Evolutionary conservation across 2,329 filamentous ascomycete genomes (phyloP).

Genomic region (Thermomyces lanuginosus): DNA sequence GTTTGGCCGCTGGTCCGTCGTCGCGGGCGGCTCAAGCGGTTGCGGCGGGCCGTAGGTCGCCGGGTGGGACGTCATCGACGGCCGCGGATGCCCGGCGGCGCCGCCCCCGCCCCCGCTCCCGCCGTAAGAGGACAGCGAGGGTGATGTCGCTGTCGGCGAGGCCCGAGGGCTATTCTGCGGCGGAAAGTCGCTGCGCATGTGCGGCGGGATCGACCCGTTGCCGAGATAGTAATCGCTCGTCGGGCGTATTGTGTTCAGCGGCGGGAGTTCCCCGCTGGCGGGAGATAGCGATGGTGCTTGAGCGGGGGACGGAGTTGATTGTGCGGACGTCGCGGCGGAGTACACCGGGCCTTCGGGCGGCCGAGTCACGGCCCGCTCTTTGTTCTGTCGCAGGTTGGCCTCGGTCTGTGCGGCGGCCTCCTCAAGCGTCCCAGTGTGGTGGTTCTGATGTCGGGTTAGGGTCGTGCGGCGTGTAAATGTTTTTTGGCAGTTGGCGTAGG

Average conservation of each 20-base stretch:
- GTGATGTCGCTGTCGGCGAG: slow-evolving; percentile 46
- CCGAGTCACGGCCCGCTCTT: slow-evolving; percentile 19
- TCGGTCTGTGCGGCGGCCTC: slow-evolving; percentile 81
- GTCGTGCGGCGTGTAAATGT: slow-evolving; percentile 94
- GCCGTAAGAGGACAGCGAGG: slow-evolving; percentile 46
- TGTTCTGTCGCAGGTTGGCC: slow-evolving; percentile 53
- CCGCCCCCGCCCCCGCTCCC: no score
- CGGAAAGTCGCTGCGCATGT: slow-evolving; percentile 60
- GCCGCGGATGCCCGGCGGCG: slow-evolving; percentile 33
- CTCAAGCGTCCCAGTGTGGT: slow-evolving; percentile 87
- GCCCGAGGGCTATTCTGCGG: slow-evolving; percentile 52
- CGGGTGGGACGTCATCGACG: slow-evolving; percentile 68
- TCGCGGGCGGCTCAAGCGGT: slow-evolving; percentile 66
- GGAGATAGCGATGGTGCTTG: slow-evolving; percentile 71
- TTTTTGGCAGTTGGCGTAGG: slow-evolving; percentile 94
- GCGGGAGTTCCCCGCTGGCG: slow-evolving; percentile 54
- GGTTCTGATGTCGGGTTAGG: slow-evolving; percentile 85
- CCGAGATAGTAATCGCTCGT: slow-evolving; percentile 61
- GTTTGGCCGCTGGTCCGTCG: slow-evolving; percentile 55
- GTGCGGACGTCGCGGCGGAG: slow-evolving; percentile 29
- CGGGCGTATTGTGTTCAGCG: slow-evolving; percentile 52
- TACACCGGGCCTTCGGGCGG: slow-evolving; percentile 27
- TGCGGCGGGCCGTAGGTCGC: slow-evolving; percentile 65
- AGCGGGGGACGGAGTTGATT: slow-evolving; percentile 63
- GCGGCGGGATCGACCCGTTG: slow-evolving; percentile 62